Percentiles rank a stretch among this genome's conserved stretches.
Conservation (phyloP, 768 basidiomycete genomes). For the Panaeolus cyanescens region DNA sequence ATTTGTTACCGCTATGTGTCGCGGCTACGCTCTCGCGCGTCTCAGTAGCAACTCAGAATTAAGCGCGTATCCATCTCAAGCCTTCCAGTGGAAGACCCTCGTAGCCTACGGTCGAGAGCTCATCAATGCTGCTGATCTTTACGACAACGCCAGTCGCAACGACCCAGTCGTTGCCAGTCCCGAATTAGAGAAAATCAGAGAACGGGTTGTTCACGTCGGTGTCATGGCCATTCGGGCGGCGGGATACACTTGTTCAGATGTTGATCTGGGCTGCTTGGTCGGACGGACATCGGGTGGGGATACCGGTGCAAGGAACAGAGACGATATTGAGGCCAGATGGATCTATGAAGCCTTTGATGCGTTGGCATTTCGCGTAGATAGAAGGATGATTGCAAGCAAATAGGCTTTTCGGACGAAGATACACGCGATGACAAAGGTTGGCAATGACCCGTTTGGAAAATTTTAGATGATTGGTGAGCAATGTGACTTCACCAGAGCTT, state of each 20-base stretch:
- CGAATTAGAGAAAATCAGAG: constrained; percentile 7
- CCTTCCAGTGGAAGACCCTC: constrained; percentile 21
- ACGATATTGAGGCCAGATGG: neutral
- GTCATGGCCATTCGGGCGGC: constrained; percentile 22
- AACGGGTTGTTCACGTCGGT: constrained; percentile 17
- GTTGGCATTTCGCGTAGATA: neutral
- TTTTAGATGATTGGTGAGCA: no score
- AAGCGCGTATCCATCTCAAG: constrained; percentile 8
- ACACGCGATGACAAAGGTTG: no score
- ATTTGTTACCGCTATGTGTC: constrained; percentile 20
- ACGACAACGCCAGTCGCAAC: constrained; percentile 17
- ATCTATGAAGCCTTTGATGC: constrained; percentile 6
- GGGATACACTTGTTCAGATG: constrained; percentile 4
- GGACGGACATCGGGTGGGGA: no score
- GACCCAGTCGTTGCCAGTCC: neutral
- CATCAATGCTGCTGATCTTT: constrained; percentile 25
- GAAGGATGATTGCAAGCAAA: neutral
- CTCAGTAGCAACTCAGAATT: neutral
- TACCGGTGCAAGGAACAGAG: neutral
- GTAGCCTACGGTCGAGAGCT: constrained; percentile 30
- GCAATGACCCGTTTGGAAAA: no score
- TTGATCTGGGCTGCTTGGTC: constrained; percentile 1
- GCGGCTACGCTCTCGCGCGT: constrained; percentile 11
- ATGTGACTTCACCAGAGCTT: no score
- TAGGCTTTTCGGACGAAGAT: neutral